These are phyloP conservation scores for Daldinia sp. DNA, from an alignment of 2,329 filamentous ascomycete species.

Conservation along the genomic window DNA sequence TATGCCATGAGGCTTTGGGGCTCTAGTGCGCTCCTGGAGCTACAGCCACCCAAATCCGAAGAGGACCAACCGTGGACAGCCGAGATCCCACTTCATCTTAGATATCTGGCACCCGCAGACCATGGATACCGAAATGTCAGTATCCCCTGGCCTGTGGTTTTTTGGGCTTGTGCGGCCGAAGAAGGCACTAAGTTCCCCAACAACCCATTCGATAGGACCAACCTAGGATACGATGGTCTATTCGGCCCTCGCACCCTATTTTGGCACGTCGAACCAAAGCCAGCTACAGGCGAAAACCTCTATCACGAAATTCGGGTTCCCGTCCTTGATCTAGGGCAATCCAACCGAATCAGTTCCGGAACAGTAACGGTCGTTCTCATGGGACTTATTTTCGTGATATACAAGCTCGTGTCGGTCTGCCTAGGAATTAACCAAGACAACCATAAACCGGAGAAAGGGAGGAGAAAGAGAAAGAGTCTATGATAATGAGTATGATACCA, in stretches of 20 bases:
- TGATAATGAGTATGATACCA: conserved; percentile 30
- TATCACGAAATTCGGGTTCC: conserved; percentile 68
- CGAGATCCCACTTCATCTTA: conserved; percentile 82
- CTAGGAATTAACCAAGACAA: conserved; percentile 46
- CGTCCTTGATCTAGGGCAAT: conserved; percentile 65
- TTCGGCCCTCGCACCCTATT: conserved; percentile 83
- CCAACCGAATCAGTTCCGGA: conserved; percentile 58
- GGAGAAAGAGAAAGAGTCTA: conserved; percentile 43
- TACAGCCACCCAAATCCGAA: conserved; percentile 62
- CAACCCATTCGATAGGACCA: conserved; percentile 86
- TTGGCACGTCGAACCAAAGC: conserved; percentile 74
- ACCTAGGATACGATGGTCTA: conserved; percentile 84
- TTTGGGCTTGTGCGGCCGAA: conserved; percentile 84
- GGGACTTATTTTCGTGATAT: conserved; percentile 75
- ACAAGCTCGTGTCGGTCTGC: conserved; percentile 60
- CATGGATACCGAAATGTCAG: conserved; percentile 63
- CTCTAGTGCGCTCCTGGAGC: conserved; percentile 76
- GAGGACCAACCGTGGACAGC: conserved; percentile 64
- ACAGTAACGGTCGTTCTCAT: conserved; percentile 67
- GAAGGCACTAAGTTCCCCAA: conserved; percentile 71
- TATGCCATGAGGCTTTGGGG: conserved; percentile 84
- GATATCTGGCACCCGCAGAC: conserved; percentile 74
- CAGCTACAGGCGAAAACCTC: conserved; percentile 51
- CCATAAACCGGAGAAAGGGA: conserved; percentile 24
- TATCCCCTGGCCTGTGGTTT: conserved; percentile 83